phyloP scores from a whole-genome alignment of 1,284 basidiomycete species.

The Ustilago xerochloae region DNA sequence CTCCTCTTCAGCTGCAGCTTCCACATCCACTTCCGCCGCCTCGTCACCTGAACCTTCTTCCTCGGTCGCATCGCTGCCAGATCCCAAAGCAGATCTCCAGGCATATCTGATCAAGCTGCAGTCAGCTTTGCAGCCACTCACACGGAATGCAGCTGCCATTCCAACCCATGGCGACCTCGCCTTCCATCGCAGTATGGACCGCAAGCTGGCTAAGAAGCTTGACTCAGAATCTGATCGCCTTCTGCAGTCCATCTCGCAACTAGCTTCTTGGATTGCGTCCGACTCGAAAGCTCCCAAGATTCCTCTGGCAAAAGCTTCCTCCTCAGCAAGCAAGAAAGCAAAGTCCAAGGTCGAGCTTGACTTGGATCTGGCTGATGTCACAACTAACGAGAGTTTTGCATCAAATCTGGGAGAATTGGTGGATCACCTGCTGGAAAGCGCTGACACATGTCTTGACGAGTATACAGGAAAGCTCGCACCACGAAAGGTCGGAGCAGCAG shows the following conservation, averaged over 20 bases:
- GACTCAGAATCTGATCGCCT: slow-evolving; percentile 76
- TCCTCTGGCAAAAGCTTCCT: slow-evolving; percentile 12
- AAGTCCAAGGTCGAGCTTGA: slow-evolving; percentile 19
- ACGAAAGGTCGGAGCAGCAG: slow-evolving; percentile 41
- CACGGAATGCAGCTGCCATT: slow-evolving; percentile 65
- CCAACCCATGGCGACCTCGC: slow-evolving; percentile 74
- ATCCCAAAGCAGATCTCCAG: slow-evolving; percentile 29
- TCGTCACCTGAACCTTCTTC: slow-evolving; percentile 15
- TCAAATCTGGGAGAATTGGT: slow-evolving; percentile 82
- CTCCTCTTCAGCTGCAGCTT: slow-evolving; percentile 7
- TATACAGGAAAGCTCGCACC: slow-evolving; percentile 78
- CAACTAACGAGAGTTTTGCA: slow-evolving; percentile 79
- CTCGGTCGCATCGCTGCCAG: slow-evolving; percentile 12
- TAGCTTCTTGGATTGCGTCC: slow-evolving; percentile 47
- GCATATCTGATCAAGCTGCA: slow-evolving; percentile 53
- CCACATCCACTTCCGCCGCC: slow-evolving; percentile 10
- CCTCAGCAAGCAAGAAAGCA: slow-evolving; percentile 3
- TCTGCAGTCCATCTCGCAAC: slow-evolving; percentile 47
- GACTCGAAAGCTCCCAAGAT: slow-evolving; percentile 35
- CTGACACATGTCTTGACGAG: slow-evolving; percentile 84
- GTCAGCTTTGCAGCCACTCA: slow-evolving; percentile 52
- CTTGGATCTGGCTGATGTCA: slow-evolving; percentile 40
- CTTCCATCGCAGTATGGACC: slow-evolving; percentile 86
- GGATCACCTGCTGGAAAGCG: slow-evolving; percentile 85
- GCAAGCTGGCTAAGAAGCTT: slow-evolving; percentile 76